Evolutionary conservation across 2,329 filamentous ascomycete species (phyloP), one percentile per base, ranked within the genome.

Genomic region (Fusarium sublunatum): DNA sequence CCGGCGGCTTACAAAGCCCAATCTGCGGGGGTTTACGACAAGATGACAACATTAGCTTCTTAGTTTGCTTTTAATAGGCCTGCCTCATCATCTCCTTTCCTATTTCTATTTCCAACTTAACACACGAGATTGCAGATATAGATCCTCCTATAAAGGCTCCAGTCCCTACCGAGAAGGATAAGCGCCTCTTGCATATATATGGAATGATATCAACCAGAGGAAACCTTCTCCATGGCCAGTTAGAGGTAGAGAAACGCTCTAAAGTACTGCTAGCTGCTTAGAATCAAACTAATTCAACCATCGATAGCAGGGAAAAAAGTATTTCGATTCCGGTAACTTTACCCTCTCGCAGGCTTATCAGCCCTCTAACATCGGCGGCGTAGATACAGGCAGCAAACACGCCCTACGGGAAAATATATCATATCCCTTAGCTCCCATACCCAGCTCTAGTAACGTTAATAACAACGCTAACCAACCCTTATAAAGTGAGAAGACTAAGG

Each of bases 301-400:
- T 29, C 19, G 8, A 43, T 34, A 22, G 6, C 15, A 61, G 58
- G 46, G 41, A 50, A 54, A 53, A 48, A 47, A 49, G 22, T 61
- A 53, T 31, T 61, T 61, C 38, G 58, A 61, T 43, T 61, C 58
- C 22, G 58, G 58, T 22, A 53, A 61, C 41, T 58, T 61, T 51
- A 53, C 58, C 28, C 58, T 61, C 25, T 53, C 45, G 15, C 48
- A 61, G 46, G 58, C 58, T 32, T 19, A 47, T 29, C 40, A 34
- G 35, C 22, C 56, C 24, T 60, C 56, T 25, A 43, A 51, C 34
- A 55, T 55, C 25, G 56, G 56, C 51, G 36, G 32, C 26, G 51
- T 60, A 13, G 28, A 38, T 31, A 60, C 56, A 25, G 56, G 56
- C 19, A 55, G 22, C 31, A 26, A 60, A 51, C 56, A 60, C 38